These are phyloP conservation scores for Elymus sibiricus DNA, from an alignment of 176 grass and related monocot genomes.

Conservation along the genomic window DNA sequence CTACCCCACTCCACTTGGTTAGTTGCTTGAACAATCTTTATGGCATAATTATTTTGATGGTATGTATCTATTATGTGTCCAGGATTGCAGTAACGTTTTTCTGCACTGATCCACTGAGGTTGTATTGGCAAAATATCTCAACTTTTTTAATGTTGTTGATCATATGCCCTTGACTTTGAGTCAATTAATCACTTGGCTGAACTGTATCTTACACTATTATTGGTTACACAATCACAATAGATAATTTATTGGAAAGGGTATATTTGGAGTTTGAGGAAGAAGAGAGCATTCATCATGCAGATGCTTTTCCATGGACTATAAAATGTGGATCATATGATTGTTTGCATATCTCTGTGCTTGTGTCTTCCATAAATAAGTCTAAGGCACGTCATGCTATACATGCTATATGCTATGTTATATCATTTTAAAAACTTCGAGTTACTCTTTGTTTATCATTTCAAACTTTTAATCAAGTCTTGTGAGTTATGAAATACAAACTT, in stretches of 20 bases:
- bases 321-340: slow-evolving; percentile 11
- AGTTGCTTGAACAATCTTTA: slow-evolving; percentile 1
- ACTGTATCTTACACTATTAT: neutral
- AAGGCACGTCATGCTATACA: neutral
- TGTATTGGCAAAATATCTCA: neutral
- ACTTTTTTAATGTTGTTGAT: neutral
- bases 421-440: neutral
- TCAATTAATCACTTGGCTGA: neutral
- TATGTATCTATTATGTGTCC: slow-evolving; percentile 5
- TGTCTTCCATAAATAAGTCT: neutral
- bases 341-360: neutral
- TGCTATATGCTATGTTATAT: neutral
- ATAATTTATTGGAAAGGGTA: neutral
- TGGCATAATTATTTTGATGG: neutral
- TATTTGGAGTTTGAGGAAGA: neutral
- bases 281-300: neutral
- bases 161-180: neutral
- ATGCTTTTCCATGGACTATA: slow-evolving; percentile 5
- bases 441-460: neutral
- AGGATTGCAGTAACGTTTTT: neutral
- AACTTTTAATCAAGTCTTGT: neutral
- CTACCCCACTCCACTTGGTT: neutral
- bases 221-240: neutral
- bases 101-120: neutral
- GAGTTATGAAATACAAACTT: neutral